phyloP scores from a whole-genome alignment of 2,329 filamentous ascomycete genomes.

The Trichophaea hybrida region DNA sequence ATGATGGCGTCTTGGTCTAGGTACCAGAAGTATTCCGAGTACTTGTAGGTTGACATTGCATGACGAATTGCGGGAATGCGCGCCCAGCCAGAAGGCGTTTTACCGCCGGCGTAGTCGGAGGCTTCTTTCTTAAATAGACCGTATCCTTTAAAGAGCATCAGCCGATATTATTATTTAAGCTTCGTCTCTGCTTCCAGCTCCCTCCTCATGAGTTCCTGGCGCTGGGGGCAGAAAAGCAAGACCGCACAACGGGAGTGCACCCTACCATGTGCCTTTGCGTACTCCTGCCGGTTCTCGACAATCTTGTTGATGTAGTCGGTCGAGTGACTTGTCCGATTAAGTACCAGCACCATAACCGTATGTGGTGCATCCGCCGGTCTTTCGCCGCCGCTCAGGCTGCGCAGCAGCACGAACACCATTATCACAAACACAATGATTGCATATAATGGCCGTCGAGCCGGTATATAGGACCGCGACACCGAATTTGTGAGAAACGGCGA shows the following conservation, averaged over 20 bases:
- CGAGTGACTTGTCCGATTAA: conserved; percentile 54
- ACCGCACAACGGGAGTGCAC: not conserved
- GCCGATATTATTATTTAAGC: not conserved
- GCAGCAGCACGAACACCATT: conserved; percentile 19
- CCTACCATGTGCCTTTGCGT: conserved; percentile 75
- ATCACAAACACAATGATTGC: conserved; percentile 21
- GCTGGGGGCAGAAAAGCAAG: not conserved
- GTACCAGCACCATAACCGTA: conserved; percentile 68
- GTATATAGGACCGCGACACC: conserved; percentile 13
- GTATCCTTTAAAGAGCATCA: conserved; percentile 49
- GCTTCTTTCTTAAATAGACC: conserved; percentile 63
- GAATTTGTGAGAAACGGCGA: conserved; percentile 22
- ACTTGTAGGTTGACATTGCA: conserved; percentile 65
- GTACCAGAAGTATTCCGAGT: conserved; percentile 71
- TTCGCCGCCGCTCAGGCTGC: conserved; percentile 26
- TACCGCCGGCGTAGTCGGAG: conserved; percentile 55
- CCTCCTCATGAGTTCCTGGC: not conserved
- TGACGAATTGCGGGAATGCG: conserved; percentile 77
- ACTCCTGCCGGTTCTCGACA: conserved; percentile 67
- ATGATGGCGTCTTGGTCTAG: conserved; percentile 75
- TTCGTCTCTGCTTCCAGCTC: not conserved
- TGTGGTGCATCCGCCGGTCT: conserved; percentile 36
- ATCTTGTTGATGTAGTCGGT: conserved; percentile 57
- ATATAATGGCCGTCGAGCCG: conserved; percentile 20
- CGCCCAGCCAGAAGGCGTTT: conserved; percentile 44